Evolutionary conservation across 2,329 filamentous ascomycete genomes (phyloP).

Genomic region (Stachybotrys echinatus): DNA sequence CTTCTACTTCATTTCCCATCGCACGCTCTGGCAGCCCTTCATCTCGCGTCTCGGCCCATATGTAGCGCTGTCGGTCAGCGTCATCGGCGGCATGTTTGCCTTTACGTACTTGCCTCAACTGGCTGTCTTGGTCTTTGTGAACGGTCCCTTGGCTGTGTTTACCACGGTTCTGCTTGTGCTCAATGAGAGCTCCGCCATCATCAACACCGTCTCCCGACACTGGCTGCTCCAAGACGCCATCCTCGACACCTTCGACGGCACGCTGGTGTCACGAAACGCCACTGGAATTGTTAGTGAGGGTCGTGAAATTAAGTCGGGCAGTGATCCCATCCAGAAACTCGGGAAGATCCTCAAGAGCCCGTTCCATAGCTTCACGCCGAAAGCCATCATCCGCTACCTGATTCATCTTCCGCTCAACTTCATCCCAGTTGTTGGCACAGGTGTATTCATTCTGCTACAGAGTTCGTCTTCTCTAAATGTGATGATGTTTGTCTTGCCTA

Average conservation of each 20-base stretch:
- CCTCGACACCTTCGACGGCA: conserved; percentile 84
- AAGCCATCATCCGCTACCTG: conserved; percentile 68
- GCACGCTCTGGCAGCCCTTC: conserved; percentile 54
- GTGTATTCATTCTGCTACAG: conserved; percentile 74
- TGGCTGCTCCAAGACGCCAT: conserved; percentile 79
- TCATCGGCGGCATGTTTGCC: conserved; percentile 78
- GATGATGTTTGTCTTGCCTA: not conserved
- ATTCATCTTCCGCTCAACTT: conserved; percentile 91
- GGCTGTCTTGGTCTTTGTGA: conserved; percentile 76
- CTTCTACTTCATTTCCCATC: conserved; percentile 52
- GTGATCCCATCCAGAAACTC: conserved; percentile 50
- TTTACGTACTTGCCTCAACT: conserved; percentile 84
- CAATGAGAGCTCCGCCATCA: conserved; percentile 54
- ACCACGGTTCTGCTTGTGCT: conserved; percentile 65
- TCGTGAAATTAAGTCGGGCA: conserved; percentile 62
- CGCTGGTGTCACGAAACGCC: conserved; percentile 46
- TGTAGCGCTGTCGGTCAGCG: conserved; percentile 62
- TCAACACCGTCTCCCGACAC: conserved; percentile 54
- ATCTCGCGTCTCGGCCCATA: conserved; percentile 52
- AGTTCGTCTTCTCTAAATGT: conserved; percentile 33
- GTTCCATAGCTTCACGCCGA: conserved; percentile 51
- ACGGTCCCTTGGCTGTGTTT: conserved; percentile 74
- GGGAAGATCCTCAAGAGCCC: conserved; percentile 54
- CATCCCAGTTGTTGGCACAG: conserved; percentile 81
- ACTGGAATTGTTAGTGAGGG: conserved; percentile 65